Conservation (phyloP, 768 basidiomycete species). For the Boletus rufocinnamomeus region DNA sequence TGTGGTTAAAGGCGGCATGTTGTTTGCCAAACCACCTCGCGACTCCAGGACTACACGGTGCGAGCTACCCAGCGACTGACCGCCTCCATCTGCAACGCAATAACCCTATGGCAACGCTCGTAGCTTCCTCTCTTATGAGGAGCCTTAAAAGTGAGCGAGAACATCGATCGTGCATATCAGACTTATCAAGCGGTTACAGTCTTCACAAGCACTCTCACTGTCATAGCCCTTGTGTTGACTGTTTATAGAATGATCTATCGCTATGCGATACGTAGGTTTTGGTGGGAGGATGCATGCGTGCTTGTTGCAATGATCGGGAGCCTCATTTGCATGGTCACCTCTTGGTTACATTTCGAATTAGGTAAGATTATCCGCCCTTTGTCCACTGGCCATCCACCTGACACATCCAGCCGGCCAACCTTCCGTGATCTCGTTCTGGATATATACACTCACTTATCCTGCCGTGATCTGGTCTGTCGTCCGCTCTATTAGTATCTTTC, state of each 20-base stretch:
- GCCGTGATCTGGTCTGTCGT: constrained; percentile 17
- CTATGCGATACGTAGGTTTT: constrained; percentile 3
- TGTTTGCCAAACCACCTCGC: background rate
- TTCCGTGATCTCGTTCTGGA: constrained; percentile 9
- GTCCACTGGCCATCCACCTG: background rate
- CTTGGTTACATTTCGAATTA: background rate
- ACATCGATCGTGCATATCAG: background rate
- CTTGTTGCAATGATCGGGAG: constrained; percentile 4
- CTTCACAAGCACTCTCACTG: constrained; percentile 11
- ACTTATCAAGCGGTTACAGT: constrained; percentile 4
- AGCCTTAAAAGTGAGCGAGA: constrained; percentile 16
- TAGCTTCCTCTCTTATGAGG: constrained; percentile 1
- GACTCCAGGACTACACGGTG: background rate
- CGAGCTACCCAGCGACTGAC: background rate
- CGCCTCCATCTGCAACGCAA: background rate
- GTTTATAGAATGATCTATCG: constrained; percentile 3
- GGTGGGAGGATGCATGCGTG: constrained; percentile 26
- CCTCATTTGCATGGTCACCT: constrained; percentile 4
- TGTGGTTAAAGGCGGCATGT: background rate
- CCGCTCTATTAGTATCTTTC: background rate
- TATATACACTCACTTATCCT: constrained; percentile 13
- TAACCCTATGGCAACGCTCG: background rate
- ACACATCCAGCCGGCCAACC: constrained; percentile 8
- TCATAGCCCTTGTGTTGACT: constrained; percentile 3
- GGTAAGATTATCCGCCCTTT: background rate